Conservation (phyloP, 495 filamentous ascomycete species). For the Articulospora tetracladia region DNA sequence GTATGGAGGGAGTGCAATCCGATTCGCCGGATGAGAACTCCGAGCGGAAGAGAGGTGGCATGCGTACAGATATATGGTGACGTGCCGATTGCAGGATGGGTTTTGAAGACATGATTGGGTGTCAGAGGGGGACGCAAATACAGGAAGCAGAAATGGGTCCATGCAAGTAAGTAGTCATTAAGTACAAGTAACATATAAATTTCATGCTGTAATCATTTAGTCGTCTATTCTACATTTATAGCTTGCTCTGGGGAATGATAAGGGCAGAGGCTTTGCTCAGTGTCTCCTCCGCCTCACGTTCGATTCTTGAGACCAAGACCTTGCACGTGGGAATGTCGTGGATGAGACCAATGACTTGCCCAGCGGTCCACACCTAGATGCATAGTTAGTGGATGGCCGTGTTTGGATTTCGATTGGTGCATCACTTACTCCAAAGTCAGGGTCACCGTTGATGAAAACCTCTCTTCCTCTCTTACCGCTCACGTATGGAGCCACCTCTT, state of each 20-base stretch:
- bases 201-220: background rate
- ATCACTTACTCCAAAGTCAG: slow-evolving; percentile 77
- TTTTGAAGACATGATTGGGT: too few relatives aligned
- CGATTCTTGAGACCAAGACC: slow-evolving; percentile 50
- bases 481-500: slow-evolving; percentile 84
- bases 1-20: too few relatives aligned
- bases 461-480: slow-evolving; percentile 88
- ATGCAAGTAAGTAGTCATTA: too few relatives aligned
- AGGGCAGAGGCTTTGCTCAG: slow-evolving; percentile 30
- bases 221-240: slow-evolving; percentile 11
- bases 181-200: too few relatives aligned
- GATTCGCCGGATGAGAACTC: too few relatives aligned
- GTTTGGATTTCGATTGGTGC: background rate
- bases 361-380: slow-evolving; percentile 57
- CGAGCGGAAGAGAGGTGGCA: too few relatives aligned
- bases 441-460: slow-evolving; percentile 90
- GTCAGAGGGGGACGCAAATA: too few relatives aligned
- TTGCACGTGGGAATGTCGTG: slow-evolving; percentile 61
- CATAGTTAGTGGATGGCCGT: slow-evolving; percentile 12
- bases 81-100: too few relatives aligned
- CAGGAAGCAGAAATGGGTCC: too few relatives aligned
- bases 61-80: too few relatives aligned
- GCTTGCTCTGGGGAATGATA: slow-evolving; percentile 25
- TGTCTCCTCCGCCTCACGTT: slow-evolving; percentile 55
- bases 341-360: slow-evolving; percentile 63